Evolutionary conservation across 306 rosid species (phyloP), one percentile per base, ranked within the genome.

Genomic region (Oxytropis ochrocephala): DNA sequence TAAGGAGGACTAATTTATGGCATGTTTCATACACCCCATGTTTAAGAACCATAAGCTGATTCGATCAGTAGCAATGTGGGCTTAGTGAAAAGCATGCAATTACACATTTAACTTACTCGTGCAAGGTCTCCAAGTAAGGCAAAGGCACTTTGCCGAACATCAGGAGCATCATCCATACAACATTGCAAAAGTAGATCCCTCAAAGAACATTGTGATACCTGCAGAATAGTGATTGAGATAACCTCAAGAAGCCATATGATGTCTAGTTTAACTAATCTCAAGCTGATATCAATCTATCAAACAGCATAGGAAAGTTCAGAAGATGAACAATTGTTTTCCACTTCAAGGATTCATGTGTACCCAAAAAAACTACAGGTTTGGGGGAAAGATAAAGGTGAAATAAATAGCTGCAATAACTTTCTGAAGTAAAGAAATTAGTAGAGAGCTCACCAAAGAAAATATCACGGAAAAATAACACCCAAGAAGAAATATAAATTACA

Each of bases 101-200:
- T 62, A 44, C 9, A 41, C 14, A 57, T 59, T 76, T 56, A 62
- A 87, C 97, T 87, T 91, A 95, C 99, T 80, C 97, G 85, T 29
- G 97, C 97, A 71, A 91, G 96, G 83, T 95, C 99, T 59, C 99
- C 99, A 61, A 95, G 92, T 74, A 95, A 78, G 14, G 97, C 99
- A 86, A 95, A 95, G 53, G 91, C 92, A 79, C 99, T 91, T 75
- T 95, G 99, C 35, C 97, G 90, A 67, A 95, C 90, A 84, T 95
- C 99, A 17, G 84, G 62, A 79, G 96, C 97, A 33, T 91, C 97
- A 79, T 95, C 99, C 79, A 73, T 65, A 81, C 99, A 95, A 69
- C 93, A 89, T 62, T 80, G 86, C 86, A 89, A 81, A 63, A 95
- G 99, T 71, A 91, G 82, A 79, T 89, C 96, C 62, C 86, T 83